Percentiles rank a stretch among this genome's conserved stretches.
Evolutionary conservation across 768 basidiomycete genomes (phyloP).

Genomic region (Daedaleopsis nitida): DNA sequence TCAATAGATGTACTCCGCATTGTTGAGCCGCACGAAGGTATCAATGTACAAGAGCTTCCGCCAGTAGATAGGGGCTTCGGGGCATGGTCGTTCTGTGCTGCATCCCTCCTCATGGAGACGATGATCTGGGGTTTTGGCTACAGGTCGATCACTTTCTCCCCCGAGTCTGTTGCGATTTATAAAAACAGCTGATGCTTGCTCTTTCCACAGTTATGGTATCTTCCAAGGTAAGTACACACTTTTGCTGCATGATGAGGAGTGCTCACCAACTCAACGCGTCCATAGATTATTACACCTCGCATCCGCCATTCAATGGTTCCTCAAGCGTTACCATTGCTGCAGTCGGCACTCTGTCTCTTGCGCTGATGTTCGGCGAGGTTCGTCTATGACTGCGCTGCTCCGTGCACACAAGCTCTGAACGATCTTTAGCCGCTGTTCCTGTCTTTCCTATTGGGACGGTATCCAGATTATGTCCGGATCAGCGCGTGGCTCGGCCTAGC

Average conservation of each 20-base stretch:
- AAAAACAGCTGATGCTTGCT: neutral
- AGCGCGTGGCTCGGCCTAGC: slow-evolving; percentile 22
- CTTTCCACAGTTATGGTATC: slow-evolving; percentile 24
- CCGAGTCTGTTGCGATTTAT: neutral
- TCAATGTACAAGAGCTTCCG: slow-evolving; percentile 23
- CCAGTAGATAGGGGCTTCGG: slow-evolving; percentile 23
- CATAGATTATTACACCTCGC: slow-evolving; percentile 25
- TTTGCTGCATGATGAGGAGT: neutral
- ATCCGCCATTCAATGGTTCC: slow-evolving; percentile 21
- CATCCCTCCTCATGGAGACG: slow-evolving; percentile 22
- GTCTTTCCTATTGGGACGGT: slow-evolving; percentile 13
- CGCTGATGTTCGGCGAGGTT: slow-evolving; percentile 25
- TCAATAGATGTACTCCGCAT: slow-evolving; percentile 9
- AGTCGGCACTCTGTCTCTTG: slow-evolving; percentile 21
- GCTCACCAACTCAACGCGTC: too few species aligned
- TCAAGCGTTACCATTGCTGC: slow-evolving; percentile 22
- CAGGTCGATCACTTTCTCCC: slow-evolving; percentile 12
- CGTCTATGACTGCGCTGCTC: neutral
- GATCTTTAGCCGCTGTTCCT: neutral
- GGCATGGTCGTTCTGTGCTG: slow-evolving; percentile 26
- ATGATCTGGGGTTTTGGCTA: slow-evolving; percentile 28
- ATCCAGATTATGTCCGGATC: slow-evolving; percentile 19
- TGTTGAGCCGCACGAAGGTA: slow-evolving; percentile 7
- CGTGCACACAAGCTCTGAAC: too few species aligned
- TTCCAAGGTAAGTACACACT: slow-evolving; percentile 17